Evolutionary conservation across 208 protist genomes (phyloP).

Genomic region (Trypanosoma conorhini): DNA sequence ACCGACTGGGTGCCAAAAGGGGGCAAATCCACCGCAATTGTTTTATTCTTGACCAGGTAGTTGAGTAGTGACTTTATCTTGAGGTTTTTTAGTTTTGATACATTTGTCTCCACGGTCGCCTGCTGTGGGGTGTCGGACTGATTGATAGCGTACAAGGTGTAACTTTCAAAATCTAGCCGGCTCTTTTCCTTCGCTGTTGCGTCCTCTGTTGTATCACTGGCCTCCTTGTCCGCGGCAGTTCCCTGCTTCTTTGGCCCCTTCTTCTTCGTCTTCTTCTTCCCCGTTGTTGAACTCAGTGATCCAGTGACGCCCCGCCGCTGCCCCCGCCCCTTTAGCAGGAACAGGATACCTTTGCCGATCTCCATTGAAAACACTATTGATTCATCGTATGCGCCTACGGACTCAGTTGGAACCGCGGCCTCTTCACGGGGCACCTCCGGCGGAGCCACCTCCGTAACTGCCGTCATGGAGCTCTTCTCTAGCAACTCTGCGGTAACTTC

Average conservation of each 20-base stretch:
- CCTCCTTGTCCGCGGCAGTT: neutral
- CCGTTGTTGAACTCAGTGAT: neutral
- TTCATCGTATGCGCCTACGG: neutral
- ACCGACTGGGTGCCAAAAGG: slow-evolving; percentile 7
- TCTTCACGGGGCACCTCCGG: neutral
- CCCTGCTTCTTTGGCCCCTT: neutral
- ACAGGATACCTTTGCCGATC: slow-evolving; percentile 10
- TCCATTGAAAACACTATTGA: slow-evolving; percentile 10
- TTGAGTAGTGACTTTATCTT: slow-evolving; percentile 2
- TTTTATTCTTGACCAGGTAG: neutral
- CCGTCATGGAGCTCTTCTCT: neutral
- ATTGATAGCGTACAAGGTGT: slow-evolving; percentile 23
- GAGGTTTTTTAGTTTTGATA: slow-evolving; percentile 20
- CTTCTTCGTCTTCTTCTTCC: slow-evolving; percentile 1
- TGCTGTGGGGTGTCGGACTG: neutral
- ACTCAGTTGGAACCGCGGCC: neutral
- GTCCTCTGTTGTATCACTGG: neutral
- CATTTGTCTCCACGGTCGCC: slow-evolving; percentile 15
- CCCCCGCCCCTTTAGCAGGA: slow-evolving; percentile 15
- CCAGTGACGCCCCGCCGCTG: neutral
- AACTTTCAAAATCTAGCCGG: slow-evolving; percentile 9
- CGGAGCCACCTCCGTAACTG: neutral
- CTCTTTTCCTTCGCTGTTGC: neutral
- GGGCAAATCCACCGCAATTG: slow-evolving; percentile 20
- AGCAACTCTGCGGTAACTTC: neutral